phyloP scores from a whole-genome alignment of 2,329 filamentous ascomycete species.

The Beauveria caledonica region DNA sequence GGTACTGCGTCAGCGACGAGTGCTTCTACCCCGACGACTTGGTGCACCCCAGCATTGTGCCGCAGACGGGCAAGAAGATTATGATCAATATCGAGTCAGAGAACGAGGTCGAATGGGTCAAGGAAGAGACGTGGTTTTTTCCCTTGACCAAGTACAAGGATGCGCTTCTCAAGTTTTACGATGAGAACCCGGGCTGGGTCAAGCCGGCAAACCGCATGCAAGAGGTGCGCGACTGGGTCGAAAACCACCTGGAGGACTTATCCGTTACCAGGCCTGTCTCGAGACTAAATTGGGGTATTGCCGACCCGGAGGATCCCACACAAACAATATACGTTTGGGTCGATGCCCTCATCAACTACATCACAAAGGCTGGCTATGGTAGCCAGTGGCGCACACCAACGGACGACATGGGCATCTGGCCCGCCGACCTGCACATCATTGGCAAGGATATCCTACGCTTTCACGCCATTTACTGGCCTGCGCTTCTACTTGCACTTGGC shows the following conservation, averaged over 20 bases:
- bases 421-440: slow-evolving; percentile 83
- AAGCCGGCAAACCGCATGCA: slow-evolving; percentile 63
- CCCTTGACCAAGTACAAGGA: slow-evolving; percentile 75
- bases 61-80: slow-evolving; percentile 72
- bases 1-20: slow-evolving; percentile 96
- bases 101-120: slow-evolving; percentile 89
- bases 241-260: slow-evolving; percentile 71
- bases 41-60: slow-evolving; percentile 67
- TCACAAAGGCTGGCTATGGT: slow-evolving; percentile 74
- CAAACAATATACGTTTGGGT: slow-evolving; percentile 99
- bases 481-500: slow-evolving; percentile 81
- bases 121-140: slow-evolving; percentile 93
- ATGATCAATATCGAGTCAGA: slow-evolving; percentile 82
- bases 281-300: slow-evolving; percentile 79
- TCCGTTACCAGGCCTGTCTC: slow-evolving; percentile 78
- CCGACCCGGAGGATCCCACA: slow-evolving; percentile 70
- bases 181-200: slow-evolving; percentile 69
- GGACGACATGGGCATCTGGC: slow-evolving; percentile 64
- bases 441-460: slow-evolving; percentile 96
- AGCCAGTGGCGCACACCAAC: slow-evolving; percentile 54
- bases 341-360: slow-evolving; percentile 89
- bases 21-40: slow-evolving; percentile 80
- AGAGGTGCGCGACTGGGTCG: slow-evolving; percentile 71
- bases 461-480: slow-evolving; percentile 97
- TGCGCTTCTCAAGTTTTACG: slow-evolving; percentile 71